Evolutionary conservation across 1,284 basidiomycete species (phyloP), one percentile per base, ranked within the genome.

Genomic region (Puccinia coronata): DNA sequence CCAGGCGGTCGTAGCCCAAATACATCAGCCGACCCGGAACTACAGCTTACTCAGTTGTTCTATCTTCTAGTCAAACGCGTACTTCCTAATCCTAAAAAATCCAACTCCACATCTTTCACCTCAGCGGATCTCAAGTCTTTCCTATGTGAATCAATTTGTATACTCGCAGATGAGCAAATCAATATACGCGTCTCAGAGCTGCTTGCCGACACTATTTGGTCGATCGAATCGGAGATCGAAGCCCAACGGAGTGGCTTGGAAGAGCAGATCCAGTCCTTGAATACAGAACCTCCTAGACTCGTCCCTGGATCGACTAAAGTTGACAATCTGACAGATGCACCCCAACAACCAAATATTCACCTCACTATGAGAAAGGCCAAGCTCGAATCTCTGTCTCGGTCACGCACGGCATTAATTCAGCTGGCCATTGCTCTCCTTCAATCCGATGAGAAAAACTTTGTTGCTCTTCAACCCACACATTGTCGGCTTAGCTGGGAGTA

Each of bases 401-500:
- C 76, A 25, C 63, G 76, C 34, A 65, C 59, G 65, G 20, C 76
- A 55, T 67, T 79, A 34, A 69, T 79, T 70, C 49, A 79, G 34
- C 53, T 79, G 20, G 67, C 76, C n/a, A 79, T 51, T 23, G 43
- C 47, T 25, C 49, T 77, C 39, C 49, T 77, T 20, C 39, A 61
- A 23, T 36, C 53, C 69, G 67, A 70, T 28, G 31, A 61, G 36
- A 79, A 71, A 25, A 49, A 65, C 14, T 51, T 59, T 18, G 36
- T 41, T 55, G 36, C 67, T 51, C 51, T 79, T 39, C 49, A 79
- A 12, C 28, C 53, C 16, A 36, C 59, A 25, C 76, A 79, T 70
- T 79, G 76, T 59, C 67, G 55, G 36, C 55, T 79, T 14, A 79
- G 76, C 67, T 79, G 76, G 76, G 76, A 79, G 53, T 79, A 79